Percentiles rank a stretch among this genome's conserved stretches.
These are phyloP conservation scores for Kwoniella dendrophila DNA, from an alignment of 768 basidiomycete species.

Conservation along the genomic window DNA sequence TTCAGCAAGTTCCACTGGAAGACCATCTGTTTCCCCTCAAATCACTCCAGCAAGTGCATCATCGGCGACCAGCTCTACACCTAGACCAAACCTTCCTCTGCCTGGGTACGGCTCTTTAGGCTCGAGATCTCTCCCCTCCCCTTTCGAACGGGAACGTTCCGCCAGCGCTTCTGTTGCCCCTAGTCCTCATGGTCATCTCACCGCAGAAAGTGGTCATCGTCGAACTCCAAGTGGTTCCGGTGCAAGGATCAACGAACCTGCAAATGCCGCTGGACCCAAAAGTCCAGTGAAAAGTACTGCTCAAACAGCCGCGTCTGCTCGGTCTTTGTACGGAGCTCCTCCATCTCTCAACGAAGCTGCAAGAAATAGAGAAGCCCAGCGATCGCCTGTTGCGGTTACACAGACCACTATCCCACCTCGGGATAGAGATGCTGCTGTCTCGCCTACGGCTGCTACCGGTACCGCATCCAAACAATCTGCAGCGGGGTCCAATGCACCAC, in stretches of 20 bases:
- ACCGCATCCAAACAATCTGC: slow-evolving; percentile 1
- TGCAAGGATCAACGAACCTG: slow-evolving; percentile 10
- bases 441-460: slow-evolving; percentile 3
- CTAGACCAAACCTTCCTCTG: slow-evolving; percentile 28
- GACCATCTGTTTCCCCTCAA: slow-evolving; percentile 29
- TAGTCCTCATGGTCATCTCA: neutral
- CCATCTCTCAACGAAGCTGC: slow-evolving; percentile 7
- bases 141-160: slow-evolving; percentile 33
- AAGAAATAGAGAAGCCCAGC: slow-evolving; percentile 8
- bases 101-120: slow-evolving; percentile 22
- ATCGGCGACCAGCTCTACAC: neutral
- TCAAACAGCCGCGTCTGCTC: neutral
- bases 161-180: slow-evolving; percentile 14
- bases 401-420: slow-evolving; percentile 15
- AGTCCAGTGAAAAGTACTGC: slow-evolving; percentile 21
- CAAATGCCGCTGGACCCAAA: slow-evolving; percentile 1
- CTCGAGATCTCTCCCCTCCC: slow-evolving; percentile 31
- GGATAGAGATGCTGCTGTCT: slow-evolving; percentile 14
- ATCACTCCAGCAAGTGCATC: slow-evolving; percentile 17
- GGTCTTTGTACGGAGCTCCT: slow-evolving; percentile 20
- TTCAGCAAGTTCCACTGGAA: slow-evolving; percentile 10
- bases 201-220: slow-evolving; percentile 18
- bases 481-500: neutral
- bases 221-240: slow-evolving; percentile 23
- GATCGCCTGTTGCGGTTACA: slow-evolving; percentile 6